These are phyloP conservation scores for Paramyrothecium roridum DNA, from an alignment of 2,329 filamentous ascomycete species.

Conservation along the genomic window DNA sequence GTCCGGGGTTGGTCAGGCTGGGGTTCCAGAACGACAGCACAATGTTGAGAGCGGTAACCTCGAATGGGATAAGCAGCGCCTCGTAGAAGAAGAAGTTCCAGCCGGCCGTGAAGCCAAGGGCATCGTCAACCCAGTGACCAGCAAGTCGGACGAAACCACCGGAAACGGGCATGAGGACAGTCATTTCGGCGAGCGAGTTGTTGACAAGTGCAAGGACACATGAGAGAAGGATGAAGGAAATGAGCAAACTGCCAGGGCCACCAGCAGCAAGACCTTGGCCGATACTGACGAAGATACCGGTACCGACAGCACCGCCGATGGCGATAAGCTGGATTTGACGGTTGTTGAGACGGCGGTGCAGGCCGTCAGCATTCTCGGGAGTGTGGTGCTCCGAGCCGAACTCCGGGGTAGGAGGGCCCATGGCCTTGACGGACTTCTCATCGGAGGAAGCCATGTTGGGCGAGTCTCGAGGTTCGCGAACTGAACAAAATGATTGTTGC, in stretches of 20 bases:
- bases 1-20: constrained; percentile 57
- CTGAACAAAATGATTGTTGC: not conserved
- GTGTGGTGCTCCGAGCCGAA: constrained; percentile 14
- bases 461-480: not conserved
- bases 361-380: constrained; percentile 30
- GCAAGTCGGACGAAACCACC: constrained; percentile 64
- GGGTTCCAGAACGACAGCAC: constrained; percentile 37
- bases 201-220: constrained; percentile 58
- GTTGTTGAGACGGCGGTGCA: constrained; percentile 48
- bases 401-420: constrained; percentile 18
- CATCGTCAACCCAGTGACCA: constrained; percentile 64
- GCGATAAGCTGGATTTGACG: constrained; percentile 57
- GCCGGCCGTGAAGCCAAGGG: constrained; percentile 52
- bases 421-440: constrained; percentile 23
- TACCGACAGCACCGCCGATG: constrained; percentile 56
- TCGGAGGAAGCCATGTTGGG: constrained; percentile 2
- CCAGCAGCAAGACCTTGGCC: constrained; percentile 48
- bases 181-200: constrained; percentile 66
- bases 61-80: constrained; percentile 39
- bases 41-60: constrained; percentile 38
- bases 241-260: constrained; percentile 47
- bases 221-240: constrained; percentile 57
- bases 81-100: constrained; percentile 46
- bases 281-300: constrained; percentile 60
- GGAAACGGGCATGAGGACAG: constrained; percentile 57